Base-by-base conservation (phyloP, 202 grass and related monocot species). In the Setaria viridis region DNA sequence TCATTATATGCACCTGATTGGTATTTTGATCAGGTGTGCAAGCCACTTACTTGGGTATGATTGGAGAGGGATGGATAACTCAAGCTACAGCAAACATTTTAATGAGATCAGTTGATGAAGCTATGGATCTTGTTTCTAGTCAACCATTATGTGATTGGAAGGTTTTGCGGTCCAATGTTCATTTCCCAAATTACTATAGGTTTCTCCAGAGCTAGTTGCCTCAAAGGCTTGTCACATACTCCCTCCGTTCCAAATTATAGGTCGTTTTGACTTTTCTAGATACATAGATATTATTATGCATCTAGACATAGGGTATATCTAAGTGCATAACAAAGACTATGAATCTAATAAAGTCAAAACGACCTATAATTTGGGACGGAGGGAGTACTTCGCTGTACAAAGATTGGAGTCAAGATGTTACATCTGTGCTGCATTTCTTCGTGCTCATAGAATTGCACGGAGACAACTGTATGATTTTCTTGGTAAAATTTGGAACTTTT, bases 51-150 rank as follows among this genome's bases (percentile, higher is more conserved):
- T 95, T 93, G 95, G 89, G 67, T 85, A 98, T 98, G 95, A 85
- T 98, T 90, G 93, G 95, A 84, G 95, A 98, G 80, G 95, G 95
- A 79, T 87, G 95, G 42, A 98, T 98, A 93, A 90, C 77, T 78
- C 93, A 95, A 74, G 70, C 58, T 64, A 95, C 83, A 45, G 91
- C 95, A 81, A 90, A 81, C 81, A 90, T 95, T 85, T 72, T 98
- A 41, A 95, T 98, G 92, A 84, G 85, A 88, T 98, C 95, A 14
- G 95, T 95, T 45, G 95, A 98, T 86, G 95, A 98, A 85, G 95
- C 91, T 79, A 98, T 98, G 91, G 95, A 98, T 89, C 81, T 91
- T 49, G 80, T 95, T 20, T 87, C 91, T 49, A 76, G 39, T 53
- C 85, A 94, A 72, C 53, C 83, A 34, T 47, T 98, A 67, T 90